These are phyloP conservation scores for Malassezia obtusa DNA, from an alignment of 1,284 basidiomycete species.

Conservation along the genomic window DNA sequence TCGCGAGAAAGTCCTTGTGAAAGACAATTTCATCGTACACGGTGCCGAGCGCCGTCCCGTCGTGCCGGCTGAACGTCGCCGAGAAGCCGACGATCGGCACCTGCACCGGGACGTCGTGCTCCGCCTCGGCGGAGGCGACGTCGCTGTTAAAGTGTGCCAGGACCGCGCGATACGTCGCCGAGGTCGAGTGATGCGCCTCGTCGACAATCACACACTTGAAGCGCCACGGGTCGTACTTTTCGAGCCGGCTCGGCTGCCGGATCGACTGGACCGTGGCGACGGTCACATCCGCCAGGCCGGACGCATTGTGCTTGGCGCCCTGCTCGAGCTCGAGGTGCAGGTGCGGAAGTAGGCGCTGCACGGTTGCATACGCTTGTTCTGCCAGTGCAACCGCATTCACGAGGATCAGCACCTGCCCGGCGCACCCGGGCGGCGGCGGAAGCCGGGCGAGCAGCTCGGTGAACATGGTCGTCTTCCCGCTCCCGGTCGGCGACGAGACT, in stretches of 20 bases:
- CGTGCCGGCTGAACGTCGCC: conserved; percentile 85
- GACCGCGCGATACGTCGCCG: conserved; percentile 71
- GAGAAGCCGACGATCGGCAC: conserved; percentile 87
- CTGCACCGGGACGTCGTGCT: background rate
- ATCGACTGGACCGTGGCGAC: conserved; percentile 89
- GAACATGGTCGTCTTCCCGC: conserved; percentile 87
- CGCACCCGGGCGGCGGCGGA: conserved; percentile 6
- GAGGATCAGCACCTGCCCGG: conserved; percentile 62
- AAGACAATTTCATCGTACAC: conserved; percentile 88
- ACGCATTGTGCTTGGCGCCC: conserved; percentile 63
- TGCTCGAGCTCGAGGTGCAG: conserved; percentile 87
- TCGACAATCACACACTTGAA: conserved; percentile 70
- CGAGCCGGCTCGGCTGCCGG: conserved; percentile 57
- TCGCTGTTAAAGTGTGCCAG: conserved; percentile 62
- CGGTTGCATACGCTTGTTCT: conserved; percentile 69
- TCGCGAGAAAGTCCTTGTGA: conserved; percentile 76
- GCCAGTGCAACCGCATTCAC: conserved; percentile 83
- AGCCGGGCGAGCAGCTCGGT: conserved; percentile 34
- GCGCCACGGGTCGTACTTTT: conserved; percentile 64
- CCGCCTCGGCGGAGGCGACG: conserved; percentile 17
- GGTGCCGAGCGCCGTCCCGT: conserved; percentile 75
- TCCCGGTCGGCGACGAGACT: conserved; percentile 72
- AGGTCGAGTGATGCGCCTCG: conserved; percentile 80
- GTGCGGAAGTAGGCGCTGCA: conserved; percentile 59
- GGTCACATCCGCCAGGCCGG: conserved; percentile 73